A percentile compares a stretch with the other conserved stretches of the same genome.
Evolutionary conservation across 2,329 filamentous ascomycete species (phyloP).

Genomic region (Xylaria sp.): DNA sequence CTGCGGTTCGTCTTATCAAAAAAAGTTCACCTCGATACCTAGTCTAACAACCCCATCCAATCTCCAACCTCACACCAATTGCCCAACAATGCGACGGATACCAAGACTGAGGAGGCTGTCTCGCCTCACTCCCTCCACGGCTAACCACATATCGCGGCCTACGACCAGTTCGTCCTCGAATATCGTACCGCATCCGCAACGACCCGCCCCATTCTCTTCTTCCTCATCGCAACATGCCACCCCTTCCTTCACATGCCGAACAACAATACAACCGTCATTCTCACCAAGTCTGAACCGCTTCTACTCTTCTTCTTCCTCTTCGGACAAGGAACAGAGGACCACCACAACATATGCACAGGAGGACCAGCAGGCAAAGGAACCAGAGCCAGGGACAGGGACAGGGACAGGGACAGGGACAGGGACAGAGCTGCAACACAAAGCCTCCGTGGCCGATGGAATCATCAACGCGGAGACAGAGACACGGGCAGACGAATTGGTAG

Average conservation of each 20-base stretch:
- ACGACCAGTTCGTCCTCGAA: not conserved
- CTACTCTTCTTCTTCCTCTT: constrained; percentile 41
- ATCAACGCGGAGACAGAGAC: not conserved
- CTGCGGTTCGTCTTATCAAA: no score
- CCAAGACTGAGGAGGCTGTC: constrained; percentile 46
- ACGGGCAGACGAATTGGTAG: not conserved
- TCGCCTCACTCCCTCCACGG: constrained; percentile 33
- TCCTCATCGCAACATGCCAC: constrained; percentile 18
- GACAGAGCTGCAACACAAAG: not conserved
- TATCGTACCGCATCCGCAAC: not conserved
- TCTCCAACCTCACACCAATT: constrained; percentile 8
- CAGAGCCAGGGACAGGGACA: not conserved
- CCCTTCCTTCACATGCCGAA: not conserved
- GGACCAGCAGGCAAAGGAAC: not conserved
- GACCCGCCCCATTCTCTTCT: constrained; percentile 29
- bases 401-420: not conserved
- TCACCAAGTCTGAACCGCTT: constrained; percentile 37
- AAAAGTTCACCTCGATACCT: constrained; percentile 28
- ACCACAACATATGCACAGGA: constrained; percentile 7
- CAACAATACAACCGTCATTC: constrained; percentile 13
- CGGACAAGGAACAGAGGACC: constrained; percentile 27
- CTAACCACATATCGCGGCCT: not conserved
- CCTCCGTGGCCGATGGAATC: constrained; percentile 3
- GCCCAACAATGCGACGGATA: constrained; percentile 48
- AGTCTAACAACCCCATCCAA: not conserved